Conservation (phyloP, 2,329 filamentous ascomycete genomes). For the Sporothrix luriei region DNA sequence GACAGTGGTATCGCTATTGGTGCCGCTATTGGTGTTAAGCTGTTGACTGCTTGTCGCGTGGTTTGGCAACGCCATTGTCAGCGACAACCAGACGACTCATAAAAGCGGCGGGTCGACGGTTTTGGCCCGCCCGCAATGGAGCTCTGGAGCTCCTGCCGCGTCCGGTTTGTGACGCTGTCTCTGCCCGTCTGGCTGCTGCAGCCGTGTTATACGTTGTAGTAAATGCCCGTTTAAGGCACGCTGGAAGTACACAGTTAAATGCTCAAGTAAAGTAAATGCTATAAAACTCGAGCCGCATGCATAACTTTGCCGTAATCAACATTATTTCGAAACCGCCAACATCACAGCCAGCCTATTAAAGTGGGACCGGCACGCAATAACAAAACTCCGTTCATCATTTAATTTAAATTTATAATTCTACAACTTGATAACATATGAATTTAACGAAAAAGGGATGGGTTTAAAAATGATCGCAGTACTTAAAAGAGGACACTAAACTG, state of each 20-base stretch:
- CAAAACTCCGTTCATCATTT: not conserved
- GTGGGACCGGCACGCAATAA: slow-evolving; percentile 17
- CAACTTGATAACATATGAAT: not conserved
- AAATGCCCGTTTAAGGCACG: not conserved
- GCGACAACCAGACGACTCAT: not conserved
- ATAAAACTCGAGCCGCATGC: not conserved
- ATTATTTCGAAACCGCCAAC: not conserved
- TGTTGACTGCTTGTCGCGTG: not conserved
- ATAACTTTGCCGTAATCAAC: not conserved
- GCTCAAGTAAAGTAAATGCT: not conserved
- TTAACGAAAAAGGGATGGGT: not conserved
- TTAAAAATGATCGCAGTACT: not conserved
- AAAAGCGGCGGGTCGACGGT: not conserved
- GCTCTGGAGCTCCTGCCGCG: not conserved
- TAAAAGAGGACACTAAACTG: not conserved
- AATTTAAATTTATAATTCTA: not conserved
- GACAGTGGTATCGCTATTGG: too few species aligned
- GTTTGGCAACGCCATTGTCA: not conserved
- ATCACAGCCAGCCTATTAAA: not conserved
- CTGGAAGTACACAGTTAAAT: not conserved
- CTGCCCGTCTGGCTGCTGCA: too few species aligned
- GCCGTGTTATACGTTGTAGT: not conserved
- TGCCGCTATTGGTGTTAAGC: not conserved
- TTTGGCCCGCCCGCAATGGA: not conserved
- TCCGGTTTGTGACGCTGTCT: too few species aligned